A percentile compares a stretch with the other conserved stretches of the same genome.
These are phyloP conservation scores for Yamadazyma takamatsuzukensis DNA, from an alignment of 805 yeast genomes.

Conservation along the genomic window DNA sequence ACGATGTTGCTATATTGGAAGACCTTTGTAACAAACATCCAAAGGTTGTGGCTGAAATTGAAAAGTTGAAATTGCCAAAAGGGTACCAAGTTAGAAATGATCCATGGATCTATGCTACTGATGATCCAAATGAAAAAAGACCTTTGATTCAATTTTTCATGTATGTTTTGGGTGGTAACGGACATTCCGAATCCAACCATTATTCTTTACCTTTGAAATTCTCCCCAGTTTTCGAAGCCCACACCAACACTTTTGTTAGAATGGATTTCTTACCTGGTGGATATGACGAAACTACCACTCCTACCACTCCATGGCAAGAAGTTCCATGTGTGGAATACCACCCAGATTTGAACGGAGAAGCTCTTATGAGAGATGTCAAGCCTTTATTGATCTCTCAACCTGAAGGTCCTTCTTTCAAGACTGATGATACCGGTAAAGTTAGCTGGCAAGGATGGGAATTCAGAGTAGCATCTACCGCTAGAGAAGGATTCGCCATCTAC, in stretches of 20 bases:
- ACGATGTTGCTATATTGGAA: slow-evolving; percentile 57
- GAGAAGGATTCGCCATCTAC: slow-evolving; percentile 78
- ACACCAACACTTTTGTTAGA: slow-evolving; percentile 58
- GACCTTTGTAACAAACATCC: slow-evolving; percentile 51
- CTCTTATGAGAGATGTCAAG: slow-evolving; percentile 51
- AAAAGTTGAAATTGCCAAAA: slow-evolving; percentile 60
- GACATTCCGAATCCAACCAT: slow-evolving; percentile 69
- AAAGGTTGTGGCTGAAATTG: slow-evolving; percentile 57
- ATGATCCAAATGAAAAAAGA: slow-evolving; percentile 55
- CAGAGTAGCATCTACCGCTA: slow-evolving; percentile 61
- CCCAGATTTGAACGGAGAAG: slow-evolving; percentile 61
- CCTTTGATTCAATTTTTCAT: slow-evolving; percentile 70
- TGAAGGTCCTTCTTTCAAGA: slow-evolving; percentile 75
- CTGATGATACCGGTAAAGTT: slow-evolving; percentile 55
- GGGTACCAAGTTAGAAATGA: slow-evolving; percentile 56
- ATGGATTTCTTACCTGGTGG: slow-evolving; percentile 76
- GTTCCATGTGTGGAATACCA: slow-evolving; percentile 68
- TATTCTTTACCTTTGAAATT: slow-evolving; percentile 71
- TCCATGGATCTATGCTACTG: slow-evolving; percentile 88
- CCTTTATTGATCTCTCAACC: slow-evolving; percentile 72
- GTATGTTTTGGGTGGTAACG: slow-evolving; percentile 62
- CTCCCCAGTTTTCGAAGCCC: slow-evolving; percentile 67
- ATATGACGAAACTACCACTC: slow-evolving; percentile 53
- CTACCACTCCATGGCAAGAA: slow-evolving; percentile 59
- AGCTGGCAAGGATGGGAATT: slow-evolving; percentile 85